phyloP scores from a whole-genome alignment of 805 yeast genomes.

The Metschnikowia borealis region DNA sequence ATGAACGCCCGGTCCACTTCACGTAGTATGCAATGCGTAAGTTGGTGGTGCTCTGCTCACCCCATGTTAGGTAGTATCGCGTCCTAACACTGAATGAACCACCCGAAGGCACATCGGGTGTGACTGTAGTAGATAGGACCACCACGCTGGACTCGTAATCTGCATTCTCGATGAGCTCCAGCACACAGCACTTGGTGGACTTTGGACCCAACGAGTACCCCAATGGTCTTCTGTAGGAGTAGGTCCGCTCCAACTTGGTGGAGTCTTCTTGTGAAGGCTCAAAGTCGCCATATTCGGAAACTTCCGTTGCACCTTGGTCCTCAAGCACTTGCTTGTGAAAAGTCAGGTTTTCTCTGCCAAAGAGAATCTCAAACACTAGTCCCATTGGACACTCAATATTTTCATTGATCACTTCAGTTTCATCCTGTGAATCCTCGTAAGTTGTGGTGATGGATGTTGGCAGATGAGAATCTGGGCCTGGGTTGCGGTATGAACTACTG shows the following conservation, averaged over 20 bases:
- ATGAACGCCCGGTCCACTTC: slow-evolving; percentile 84
- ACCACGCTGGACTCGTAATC: slow-evolving; percentile 47
- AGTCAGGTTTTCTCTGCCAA: slow-evolving; percentile 51
- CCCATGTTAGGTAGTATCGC: slow-evolving; percentile 75
- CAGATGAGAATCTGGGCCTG: slow-evolving; percentile 44
- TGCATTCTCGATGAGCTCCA: slow-evolving; percentile 52
- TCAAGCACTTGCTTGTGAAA: slow-evolving; percentile 44
- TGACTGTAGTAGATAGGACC: slow-evolving; percentile 55
- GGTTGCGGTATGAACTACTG: slow-evolving; percentile 30
- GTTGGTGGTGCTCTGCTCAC: slow-evolving; percentile 52
- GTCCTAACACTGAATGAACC: slow-evolving; percentile 72
- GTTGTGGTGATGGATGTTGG: slow-evolving; percentile 34
- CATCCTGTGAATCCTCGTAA: slow-evolving; percentile 32
- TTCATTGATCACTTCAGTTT: slow-evolving; percentile 53
- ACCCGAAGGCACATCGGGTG: slow-evolving; percentile 90
- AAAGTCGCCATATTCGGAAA: slow-evolving; percentile 36
- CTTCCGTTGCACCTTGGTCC: slow-evolving; percentile 61
- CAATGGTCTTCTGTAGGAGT: slow-evolving; percentile 60
- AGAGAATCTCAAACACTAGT: slow-evolving; percentile 51
- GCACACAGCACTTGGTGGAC: slow-evolving; percentile 62
- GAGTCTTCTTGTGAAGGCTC: slow-evolving; percentile 20
- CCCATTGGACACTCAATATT: slow-evolving; percentile 62
- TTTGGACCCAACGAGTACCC: slow-evolving; percentile 72
- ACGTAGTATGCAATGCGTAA: slow-evolving; percentile 67
- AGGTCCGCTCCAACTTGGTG: slow-evolving; percentile 41